phyloP scores from a whole-genome alignment of 768 basidiomycete genomes.

The Russula griseocarnosa region DNA sequence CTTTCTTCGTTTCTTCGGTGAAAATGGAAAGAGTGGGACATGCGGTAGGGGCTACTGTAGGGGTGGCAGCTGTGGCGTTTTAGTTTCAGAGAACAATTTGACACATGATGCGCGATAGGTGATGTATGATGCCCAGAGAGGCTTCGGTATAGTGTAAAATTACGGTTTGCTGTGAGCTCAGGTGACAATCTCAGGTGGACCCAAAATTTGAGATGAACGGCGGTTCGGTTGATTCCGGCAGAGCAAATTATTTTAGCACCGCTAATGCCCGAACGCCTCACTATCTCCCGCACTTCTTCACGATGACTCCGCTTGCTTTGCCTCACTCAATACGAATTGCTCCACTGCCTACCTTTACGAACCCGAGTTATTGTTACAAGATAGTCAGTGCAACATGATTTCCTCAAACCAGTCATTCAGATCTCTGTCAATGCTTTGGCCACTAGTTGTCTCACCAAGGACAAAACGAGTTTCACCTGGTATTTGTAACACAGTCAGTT shows the following conservation, averaged over 20 bases:
- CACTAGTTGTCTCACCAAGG: neutral
- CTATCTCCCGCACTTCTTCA: neutral
- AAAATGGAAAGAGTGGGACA: neutral
- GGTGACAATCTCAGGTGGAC: neutral
- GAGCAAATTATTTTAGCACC: conserved; percentile 10
- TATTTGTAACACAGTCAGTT: neutral
- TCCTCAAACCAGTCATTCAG: conserved; percentile 6
- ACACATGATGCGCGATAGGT: neutral
- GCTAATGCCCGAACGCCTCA: conserved; percentile 9
- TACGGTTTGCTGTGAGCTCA: neutral
- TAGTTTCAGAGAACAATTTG: neutral
- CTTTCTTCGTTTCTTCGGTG: neutral
- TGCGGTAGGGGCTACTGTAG: neutral
- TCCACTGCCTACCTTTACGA: neutral
- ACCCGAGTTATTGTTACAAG: neutral
- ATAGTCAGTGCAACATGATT: neutral
- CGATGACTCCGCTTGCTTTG: neutral
- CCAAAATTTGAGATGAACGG: neutral
- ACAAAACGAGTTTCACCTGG: neutral
- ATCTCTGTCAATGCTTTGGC: neutral
- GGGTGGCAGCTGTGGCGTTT: conserved; percentile 2
- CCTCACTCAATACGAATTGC: neutral
- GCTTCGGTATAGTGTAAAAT: neutral
- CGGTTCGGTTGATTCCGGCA: conserved; percentile 1
- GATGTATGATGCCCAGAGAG: neutral